phyloP scores from a whole-genome alignment of 176 grass and related monocot genomes.

The Eleusine coracana region DNA sequence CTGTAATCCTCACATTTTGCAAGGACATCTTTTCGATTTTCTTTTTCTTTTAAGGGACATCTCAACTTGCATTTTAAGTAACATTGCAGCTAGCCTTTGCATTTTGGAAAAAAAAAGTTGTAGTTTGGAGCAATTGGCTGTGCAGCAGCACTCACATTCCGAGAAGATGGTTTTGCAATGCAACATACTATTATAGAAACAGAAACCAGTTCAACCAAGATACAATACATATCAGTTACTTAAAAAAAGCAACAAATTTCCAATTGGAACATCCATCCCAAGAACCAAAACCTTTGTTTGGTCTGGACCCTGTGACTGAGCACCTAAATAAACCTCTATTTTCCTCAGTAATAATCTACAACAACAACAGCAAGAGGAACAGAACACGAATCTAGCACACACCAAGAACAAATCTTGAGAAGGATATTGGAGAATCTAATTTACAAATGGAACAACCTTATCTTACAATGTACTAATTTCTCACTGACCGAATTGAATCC shows the following conservation, averaged over 20 bases:
- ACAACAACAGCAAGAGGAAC: background rate
- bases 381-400: constrained; percentile 17
- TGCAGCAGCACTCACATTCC: constrained; percentile 16
- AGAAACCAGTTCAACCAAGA: background rate
- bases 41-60: background rate
- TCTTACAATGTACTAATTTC: constrained; percentile 44
- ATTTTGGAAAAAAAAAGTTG: background rate
- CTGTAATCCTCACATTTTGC: background rate
- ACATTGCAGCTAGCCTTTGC: background rate
- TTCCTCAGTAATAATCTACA: constrained; percentile 27
- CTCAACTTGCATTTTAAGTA: background rate
- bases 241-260: background rate
- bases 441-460: constrained; percentile 36
- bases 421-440: constrained; percentile 5
- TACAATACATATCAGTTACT: background rate
- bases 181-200: background rate
- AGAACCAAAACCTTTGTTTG: constrained; percentile 52
- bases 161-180: background rate
- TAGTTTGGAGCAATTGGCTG: background rate
- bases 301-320: constrained; percentile 32
- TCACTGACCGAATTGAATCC: background rate
- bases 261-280: constrained; percentile 37
- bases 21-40: background rate
- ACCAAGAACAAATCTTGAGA: background rate
- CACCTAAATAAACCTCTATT: constrained; percentile 6